Evolutionary conservation across 495 filamentous ascomycete species (phyloP).

Genomic region (Aspergillus wentii): DNA sequence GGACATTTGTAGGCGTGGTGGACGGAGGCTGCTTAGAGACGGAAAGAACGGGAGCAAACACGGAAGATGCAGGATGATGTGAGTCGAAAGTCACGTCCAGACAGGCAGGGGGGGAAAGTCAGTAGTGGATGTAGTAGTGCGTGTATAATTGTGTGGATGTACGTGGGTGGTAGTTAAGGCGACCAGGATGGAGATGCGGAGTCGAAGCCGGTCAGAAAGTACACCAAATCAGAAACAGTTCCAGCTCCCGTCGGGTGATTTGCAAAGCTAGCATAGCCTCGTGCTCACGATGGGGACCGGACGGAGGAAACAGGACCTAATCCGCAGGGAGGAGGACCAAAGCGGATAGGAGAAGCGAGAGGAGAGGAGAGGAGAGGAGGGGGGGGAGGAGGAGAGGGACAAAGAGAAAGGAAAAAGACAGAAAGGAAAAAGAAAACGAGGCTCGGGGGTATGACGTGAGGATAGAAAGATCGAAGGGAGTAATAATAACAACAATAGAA

Average conservation of each 20-base stretch:
- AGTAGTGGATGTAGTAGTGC: slow-evolving; percentile 2
- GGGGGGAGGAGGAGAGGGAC: slow-evolving; percentile 4
- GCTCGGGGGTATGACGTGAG: slow-evolving; percentile 35
- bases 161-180: slow-evolving; percentile 9
- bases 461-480: slow-evolving; percentile 4
- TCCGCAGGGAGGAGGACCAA: slow-evolving; percentile 8
- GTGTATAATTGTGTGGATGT: slow-evolving; percentile 4
- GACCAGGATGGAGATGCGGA: slow-evolving; percentile 18
- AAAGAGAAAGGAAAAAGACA: slow-evolving; percentile 17
- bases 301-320: slow-evolving; percentile 5
- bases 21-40: slow-evolving; percentile 12
- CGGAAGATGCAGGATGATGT: slow-evolving; percentile 25
- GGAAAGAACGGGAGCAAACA: slow-evolving; percentile 9
- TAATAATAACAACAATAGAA: neutral
- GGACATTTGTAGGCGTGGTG: slow-evolving; percentile 40
- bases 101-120: neutral
- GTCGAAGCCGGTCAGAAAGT: slow-evolving; percentile 16
- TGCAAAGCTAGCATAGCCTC: slow-evolving; percentile 28
- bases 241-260: slow-evolving; percentile 27
- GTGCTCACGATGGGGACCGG: slow-evolving; percentile 18
- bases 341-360: slow-evolving; percentile 7
- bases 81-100: slow-evolving; percentile 9
- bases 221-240: slow-evolving; percentile 21
- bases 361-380: slow-evolving; percentile 1
- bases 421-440: slow-evolving; percentile 21